Evolutionary conservation across 306 rosid genomes (phyloP).

Genomic region (Betula pendula): DNA sequence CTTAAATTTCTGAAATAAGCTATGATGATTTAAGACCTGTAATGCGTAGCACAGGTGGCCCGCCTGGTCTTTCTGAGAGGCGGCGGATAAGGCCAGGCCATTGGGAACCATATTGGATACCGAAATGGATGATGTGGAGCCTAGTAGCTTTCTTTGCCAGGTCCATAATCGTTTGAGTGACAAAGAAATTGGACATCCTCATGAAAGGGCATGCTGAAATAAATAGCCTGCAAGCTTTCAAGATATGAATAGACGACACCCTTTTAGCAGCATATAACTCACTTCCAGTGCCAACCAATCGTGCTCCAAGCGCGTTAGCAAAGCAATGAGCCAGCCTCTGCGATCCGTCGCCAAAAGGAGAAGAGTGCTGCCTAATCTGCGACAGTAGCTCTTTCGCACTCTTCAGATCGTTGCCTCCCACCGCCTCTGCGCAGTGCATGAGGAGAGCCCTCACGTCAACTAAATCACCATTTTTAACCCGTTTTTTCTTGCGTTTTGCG

Average conservation of each 20-base stretch:
- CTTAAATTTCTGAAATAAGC: no score
- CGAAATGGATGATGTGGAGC: constrained; percentile 70
- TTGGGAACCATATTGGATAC: constrained; percentile 70
- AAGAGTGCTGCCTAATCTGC: constrained; percentile 66
- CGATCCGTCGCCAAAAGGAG: constrained; percentile 59
- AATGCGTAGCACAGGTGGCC: constrained; percentile 44
- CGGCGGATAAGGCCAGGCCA: constrained; percentile 68
- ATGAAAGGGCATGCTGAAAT: constrained; percentile 55
- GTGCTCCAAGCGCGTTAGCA: constrained; percentile 59
- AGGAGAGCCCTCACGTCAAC: constrained; percentile 65
- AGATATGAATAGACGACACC: constrained; percentile 44
- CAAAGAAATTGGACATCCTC: constrained; percentile 41
- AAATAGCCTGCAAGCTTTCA: constrained; percentile 56
- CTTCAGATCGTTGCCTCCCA: constrained; percentile 55
- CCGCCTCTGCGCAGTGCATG: constrained; percentile 73
- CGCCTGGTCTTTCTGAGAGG: constrained; percentile 51
- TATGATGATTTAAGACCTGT: constrained; percentile 36
- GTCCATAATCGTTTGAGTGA: constrained; percentile 42
- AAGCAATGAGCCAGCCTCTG: constrained; percentile 72
- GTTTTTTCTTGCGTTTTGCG: constrained; percentile 40
- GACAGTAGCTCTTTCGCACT: constrained; percentile 52
- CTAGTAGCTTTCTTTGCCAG: constrained; percentile 39
- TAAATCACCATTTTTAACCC: constrained; percentile 5
- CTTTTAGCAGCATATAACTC: constrained; percentile 13
- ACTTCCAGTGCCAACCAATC: constrained; percentile 44